phyloP scores from a whole-genome alignment of 768 basidiomycete species.

The Tulasnella sp. region DNA sequence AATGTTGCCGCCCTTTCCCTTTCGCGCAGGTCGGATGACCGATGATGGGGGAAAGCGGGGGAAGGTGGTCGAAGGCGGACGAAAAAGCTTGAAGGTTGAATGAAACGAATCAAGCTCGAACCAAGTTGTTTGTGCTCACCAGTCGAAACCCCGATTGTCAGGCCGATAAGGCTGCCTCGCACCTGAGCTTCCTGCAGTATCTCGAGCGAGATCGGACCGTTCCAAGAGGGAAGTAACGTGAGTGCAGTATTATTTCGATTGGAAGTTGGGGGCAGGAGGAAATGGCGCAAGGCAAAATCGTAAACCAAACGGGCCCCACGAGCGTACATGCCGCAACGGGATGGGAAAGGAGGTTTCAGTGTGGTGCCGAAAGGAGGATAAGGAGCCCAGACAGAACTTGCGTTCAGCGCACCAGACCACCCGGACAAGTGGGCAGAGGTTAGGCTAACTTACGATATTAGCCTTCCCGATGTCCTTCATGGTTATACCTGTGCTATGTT shows the following conservation, averaged over 20 bases:
- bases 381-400: not conserved
- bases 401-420: not conserved
- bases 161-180: conserved; percentile 17
- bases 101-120: not conserved
- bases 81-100: not conserved
- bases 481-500: not conserved
- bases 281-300: not conserved
- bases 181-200: conserved; percentile 10
- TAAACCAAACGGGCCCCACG: not conserved
- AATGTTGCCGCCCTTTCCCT: not conserved
- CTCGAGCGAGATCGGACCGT: conserved; percentile 14
- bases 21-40: not conserved
- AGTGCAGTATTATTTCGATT: not conserved
- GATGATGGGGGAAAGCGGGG: not conserved
- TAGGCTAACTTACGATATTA: conserved; percentile 10
- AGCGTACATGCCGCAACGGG: not conserved
- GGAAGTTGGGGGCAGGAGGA: not conserved
- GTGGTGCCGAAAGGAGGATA: conserved; percentile 2
- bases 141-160: conserved; percentile 6
- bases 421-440: not conserved
- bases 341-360: not conserved
- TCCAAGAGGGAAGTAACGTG: not conserved
- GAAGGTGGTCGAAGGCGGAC: not conserved
- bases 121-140: conserved; percentile 5
- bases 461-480: not conserved